Base-by-base conservation (phyloP, 768 basidiomycete genomes). In the Mrakia blollopis region DNA sequence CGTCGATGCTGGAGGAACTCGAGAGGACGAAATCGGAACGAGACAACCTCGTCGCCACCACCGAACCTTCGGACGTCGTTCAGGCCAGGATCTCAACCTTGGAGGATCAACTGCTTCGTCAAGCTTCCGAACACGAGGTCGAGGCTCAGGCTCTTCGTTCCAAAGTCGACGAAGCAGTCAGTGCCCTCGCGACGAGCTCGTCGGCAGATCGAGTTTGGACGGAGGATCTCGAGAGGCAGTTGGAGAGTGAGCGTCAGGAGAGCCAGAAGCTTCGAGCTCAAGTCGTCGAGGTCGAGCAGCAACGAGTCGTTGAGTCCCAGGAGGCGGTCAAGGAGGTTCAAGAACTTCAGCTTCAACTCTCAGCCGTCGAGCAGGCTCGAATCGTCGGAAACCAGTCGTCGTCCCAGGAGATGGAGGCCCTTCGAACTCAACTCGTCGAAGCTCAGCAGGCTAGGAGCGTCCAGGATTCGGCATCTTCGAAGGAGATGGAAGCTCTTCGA, bases 171-270 rank as follows among this genome's bases (percentile, higher is more conserved):
- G 47, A 52, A 30, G 69, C 47, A 28, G 47, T 71, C 69, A 28
- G 25, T 3, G 25, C 69, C 8, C 69, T 71, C 11, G 69, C 44
- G n/a, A 30, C 69, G 41, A 47, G 65, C 13, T 35, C 65, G 39
- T 68, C 65, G 37, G 35, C 65, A 23, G 65, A 68, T 68, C 65
- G 65, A 39, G 65, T 68, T 23, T 68, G 65, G 65, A 68, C 37
- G 18, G 35, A 68, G 37, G 65, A 68, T 7, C 65, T 71, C 28
- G 25, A 50, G 21, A 44, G 50, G 11, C 44, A 71, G n/a, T 41
- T 50, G 28, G 41, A 37, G 69, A 71, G 69, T 25, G 39, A 35
- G 9, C n/a, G 41, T 32, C 13, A 50, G 35, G 69, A 50, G 41
- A 35, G 25, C 23, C n/a, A 21, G 18, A n/a, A 21, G 28, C 50